phyloP scores from a whole-genome alignment of 192 early-diverging fungal species.

The Linnemannia elongata region DNA sequence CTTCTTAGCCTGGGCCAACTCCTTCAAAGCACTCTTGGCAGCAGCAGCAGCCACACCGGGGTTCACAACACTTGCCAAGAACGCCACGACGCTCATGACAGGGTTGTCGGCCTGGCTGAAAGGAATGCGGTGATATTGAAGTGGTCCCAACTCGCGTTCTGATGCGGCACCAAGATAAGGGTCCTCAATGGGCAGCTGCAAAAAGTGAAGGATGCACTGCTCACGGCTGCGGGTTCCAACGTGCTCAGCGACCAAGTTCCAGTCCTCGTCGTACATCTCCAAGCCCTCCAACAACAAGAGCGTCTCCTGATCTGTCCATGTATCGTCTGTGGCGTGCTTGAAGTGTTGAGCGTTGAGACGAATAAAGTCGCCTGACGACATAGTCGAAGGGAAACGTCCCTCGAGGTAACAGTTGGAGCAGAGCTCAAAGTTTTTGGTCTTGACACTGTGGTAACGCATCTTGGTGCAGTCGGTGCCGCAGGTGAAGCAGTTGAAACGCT shows the following conservation, averaged over 20 bases:
- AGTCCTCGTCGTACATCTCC: constrained; percentile 96
- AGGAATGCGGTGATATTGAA: constrained; percentile 83
- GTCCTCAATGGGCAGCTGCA: constrained; percentile 92
- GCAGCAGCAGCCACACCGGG: constrained; percentile 90
- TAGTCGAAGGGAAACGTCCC: constrained; percentile 89
- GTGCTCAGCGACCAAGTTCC: constrained; percentile 92
- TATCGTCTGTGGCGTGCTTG: constrained; percentile 68
- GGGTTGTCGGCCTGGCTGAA: constrained; percentile 92
- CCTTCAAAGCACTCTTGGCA: constrained; percentile 87
- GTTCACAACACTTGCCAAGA: constrained; percentile 88
- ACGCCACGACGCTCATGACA: constrained; percentile 90
- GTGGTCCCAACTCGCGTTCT: constrained; percentile 68
- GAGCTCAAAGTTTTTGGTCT: constrained; percentile 79
- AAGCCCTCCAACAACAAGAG: constrained; percentile 92
- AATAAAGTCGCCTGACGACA: constrained; percentile 91
- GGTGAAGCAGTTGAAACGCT: constrained; percentile 77
- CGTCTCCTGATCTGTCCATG: constrained; percentile 92
- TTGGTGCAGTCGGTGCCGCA: constrained; percentile 89
- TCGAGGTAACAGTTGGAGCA: constrained; percentile 93
- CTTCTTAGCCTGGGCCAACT: constrained; percentile 64
- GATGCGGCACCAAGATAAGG: constrained; percentile 66
- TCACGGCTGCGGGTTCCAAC: constrained; percentile 92
- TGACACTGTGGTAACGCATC: constrained; percentile 85
- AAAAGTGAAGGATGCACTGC: constrained; percentile 92
- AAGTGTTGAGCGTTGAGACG: constrained; percentile 69